Percentiles rank a stretch among this genome's conserved stretches.
Evolutionary conservation across 2,329 filamentous ascomycete species (phyloP).

Genomic region (Trichoderma sp.): DNA sequence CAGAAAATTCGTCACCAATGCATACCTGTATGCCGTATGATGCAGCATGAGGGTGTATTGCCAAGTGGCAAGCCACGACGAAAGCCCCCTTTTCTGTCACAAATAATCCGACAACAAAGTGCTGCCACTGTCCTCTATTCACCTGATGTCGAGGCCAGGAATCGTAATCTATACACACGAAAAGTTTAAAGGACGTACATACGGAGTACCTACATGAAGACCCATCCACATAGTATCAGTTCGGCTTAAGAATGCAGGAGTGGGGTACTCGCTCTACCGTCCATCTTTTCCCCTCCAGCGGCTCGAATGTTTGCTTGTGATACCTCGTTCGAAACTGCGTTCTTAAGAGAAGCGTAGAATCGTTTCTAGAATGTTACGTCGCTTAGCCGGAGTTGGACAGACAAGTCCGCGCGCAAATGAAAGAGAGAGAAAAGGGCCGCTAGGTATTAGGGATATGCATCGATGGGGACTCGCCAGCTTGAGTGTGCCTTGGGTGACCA

Average conservation of each 20-base stretch:
- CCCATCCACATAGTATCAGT: neutral
- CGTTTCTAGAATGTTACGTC: constrained; percentile 24
- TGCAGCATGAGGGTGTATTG: constrained; percentile 8
- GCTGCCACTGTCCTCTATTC: neutral
- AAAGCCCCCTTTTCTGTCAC: neutral
- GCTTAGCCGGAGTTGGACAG: constrained; percentile 9
- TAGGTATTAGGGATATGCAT: constrained; percentile 13
- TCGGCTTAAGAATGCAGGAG: constrained; percentile 1
- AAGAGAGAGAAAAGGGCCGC: neutral
- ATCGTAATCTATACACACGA: neutral
- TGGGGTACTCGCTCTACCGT: neutral
- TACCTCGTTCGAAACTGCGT: neutral
- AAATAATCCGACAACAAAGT: neutral
- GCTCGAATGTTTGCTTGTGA: constrained; percentile 16
- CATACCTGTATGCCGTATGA: constrained; percentile 3
- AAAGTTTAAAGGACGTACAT: constrained; percentile 12
- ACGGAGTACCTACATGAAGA: constrained; percentile 1
- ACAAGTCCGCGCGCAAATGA: neutral
- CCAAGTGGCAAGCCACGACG: constrained; percentile 23
- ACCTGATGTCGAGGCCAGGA: neutral
- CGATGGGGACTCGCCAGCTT: constrained; percentile 3
- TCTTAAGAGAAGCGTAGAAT: constrained; percentile 6
- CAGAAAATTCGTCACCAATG: constrained; percentile 13
- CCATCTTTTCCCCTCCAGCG: neutral
- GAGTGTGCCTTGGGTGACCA: constrained; percentile 14